A percentile compares a stretch with the other conserved stretches of the same genome.
These are phyloP conservation scores for Priceomyces castillae DNA, from an alignment of 805 yeast species.

Conservation along the genomic window DNA sequence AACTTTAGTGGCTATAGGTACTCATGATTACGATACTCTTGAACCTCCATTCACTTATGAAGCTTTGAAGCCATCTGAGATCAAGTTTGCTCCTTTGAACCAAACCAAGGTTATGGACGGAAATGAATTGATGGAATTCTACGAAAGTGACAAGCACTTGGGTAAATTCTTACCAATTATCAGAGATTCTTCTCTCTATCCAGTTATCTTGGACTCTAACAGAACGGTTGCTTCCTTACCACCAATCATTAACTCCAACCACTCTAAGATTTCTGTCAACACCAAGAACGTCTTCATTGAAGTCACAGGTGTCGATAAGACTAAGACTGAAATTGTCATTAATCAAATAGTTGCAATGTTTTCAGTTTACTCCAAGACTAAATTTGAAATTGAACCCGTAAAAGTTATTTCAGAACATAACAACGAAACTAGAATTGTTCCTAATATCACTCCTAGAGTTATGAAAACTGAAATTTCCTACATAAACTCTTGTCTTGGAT, in stretches of 20 bases:
- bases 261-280: constrained; percentile 78
- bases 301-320: constrained; percentile 90
- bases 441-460: constrained; percentile 64
- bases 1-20: constrained; percentile 96
- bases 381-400: constrained; percentile 89
- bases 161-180: constrained; percentile 88
- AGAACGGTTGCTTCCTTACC: constrained; percentile 88
- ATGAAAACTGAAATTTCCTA: constrained; percentile 76
- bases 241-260: constrained; percentile 93
- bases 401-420: constrained; percentile 81
- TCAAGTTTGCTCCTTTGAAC: constrained; percentile 73
- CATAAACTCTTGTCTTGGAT: constrained; percentile 92
- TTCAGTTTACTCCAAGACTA: constrained; percentile 76
- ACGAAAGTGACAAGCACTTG: constrained; percentile 85
- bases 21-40: constrained; percentile 87
- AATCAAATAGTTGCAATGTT: constrained; percentile 95
- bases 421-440: constrained; percentile 69
- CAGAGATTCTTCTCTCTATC: constrained; percentile 83
- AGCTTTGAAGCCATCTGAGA: constrained; percentile 74
- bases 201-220: constrained; percentile 78
- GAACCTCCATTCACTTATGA: constrained; percentile 83
- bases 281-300: constrained; percentile 91
- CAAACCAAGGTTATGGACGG: constrained; percentile 73
- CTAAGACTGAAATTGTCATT: constrained; percentile 90
- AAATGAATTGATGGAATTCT: constrained; percentile 77